Evolutionary conservation across 305 asterid species (phyloP).

Genomic region (Fraxinus angustifolia): DNA sequence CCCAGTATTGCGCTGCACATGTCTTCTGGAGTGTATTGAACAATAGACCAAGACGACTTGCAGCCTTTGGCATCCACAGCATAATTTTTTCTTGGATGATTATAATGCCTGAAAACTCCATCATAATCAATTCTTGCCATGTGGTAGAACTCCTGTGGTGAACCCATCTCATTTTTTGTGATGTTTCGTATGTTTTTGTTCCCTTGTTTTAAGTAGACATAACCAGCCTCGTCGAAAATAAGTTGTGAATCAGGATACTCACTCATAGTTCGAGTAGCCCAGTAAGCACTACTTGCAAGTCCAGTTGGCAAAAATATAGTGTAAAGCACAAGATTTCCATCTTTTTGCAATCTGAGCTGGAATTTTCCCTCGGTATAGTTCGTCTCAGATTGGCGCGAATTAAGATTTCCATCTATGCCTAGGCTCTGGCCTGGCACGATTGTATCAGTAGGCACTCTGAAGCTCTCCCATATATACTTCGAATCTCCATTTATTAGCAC

Average conservation of each 20-base stretch:
- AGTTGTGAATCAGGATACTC: constrained; percentile 10
- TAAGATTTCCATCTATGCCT: not conserved
- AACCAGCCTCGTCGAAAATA: constrained; percentile 32
- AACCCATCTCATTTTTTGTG: too few relatives aligned
- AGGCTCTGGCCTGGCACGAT: constrained; percentile 42
- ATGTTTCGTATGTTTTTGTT: not conserved
- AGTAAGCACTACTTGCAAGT: constrained; percentile 3
- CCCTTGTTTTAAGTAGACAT: constrained; percentile 10
- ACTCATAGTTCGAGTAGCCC: constrained; percentile 6
- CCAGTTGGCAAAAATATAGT: constrained; percentile 25
- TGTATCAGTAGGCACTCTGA: constrained; percentile 34
- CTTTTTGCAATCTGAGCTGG: constrained; percentile 22
- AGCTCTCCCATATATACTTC: constrained; percentile 34
- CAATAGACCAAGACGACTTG: not conserved
- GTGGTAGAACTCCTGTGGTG: too few relatives aligned
- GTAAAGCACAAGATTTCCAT: constrained; percentile 35
- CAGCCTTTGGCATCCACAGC: too few relatives aligned
- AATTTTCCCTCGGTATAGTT: constrained; percentile 38
- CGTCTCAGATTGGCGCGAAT: constrained; percentile 33
- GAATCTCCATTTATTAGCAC: constrained; percentile 18
- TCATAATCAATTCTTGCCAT: too few relatives aligned
- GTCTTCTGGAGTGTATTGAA: constrained; percentile 23
- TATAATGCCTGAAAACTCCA: too few relatives aligned
- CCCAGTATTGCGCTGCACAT: constrained; percentile 17
- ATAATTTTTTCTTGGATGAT: too few relatives aligned